Percentiles rank a stretch among this genome's conserved stretches.
Evolutionary conservation across 2,329 filamentous ascomycete species (phyloP).

Genomic region (Penicillium occitanis): DNA sequence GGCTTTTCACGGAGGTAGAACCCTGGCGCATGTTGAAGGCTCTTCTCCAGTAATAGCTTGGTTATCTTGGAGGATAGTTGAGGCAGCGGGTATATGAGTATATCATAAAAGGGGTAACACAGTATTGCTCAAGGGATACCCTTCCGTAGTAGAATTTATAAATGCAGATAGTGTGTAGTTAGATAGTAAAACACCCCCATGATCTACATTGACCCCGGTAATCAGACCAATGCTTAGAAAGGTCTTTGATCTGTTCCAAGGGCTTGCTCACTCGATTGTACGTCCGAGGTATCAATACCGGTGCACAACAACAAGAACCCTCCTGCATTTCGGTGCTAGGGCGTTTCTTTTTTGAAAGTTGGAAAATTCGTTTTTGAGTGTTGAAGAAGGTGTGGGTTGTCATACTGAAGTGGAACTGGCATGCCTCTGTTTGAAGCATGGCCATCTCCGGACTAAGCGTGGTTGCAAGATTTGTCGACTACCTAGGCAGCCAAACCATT

Average conservation of each 20-base stretch:
- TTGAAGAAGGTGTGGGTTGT: slow-evolving; percentile 11
- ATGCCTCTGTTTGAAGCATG: slow-evolving; percentile 11
- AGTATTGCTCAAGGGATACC: neutral
- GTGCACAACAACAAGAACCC: neutral
- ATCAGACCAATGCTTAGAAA: neutral
- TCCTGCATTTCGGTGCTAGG: slow-evolving; percentile 12
- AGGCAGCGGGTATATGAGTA: neutral
- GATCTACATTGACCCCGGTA: slow-evolving; percentile 1
- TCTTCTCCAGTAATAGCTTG: neutral
- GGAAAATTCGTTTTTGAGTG: neutral
- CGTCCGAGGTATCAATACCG: neutral
- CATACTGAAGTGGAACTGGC: slow-evolving; percentile 16
- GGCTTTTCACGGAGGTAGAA: neutral
- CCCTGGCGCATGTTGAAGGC: neutral
- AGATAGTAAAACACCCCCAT: neutral
- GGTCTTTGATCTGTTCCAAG: neutral
- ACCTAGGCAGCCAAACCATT: neutral
- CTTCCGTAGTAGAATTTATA: neutral
- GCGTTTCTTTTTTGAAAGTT: neutral
- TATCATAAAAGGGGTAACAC: neutral
- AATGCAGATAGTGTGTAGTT: neutral
- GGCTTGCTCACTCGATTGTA: neutral
- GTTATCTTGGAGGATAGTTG: neutral
- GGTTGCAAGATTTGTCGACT: slow-evolving; percentile 15
- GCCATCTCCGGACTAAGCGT: slow-evolving; percentile 3